Percentiles rank a stretch among this genome's conserved stretches.
These are phyloP conservation scores for Colletotrichum sp. DNA, from an alignment of 2,329 filamentous ascomycete species.

Conservation along the genomic window DNA sequence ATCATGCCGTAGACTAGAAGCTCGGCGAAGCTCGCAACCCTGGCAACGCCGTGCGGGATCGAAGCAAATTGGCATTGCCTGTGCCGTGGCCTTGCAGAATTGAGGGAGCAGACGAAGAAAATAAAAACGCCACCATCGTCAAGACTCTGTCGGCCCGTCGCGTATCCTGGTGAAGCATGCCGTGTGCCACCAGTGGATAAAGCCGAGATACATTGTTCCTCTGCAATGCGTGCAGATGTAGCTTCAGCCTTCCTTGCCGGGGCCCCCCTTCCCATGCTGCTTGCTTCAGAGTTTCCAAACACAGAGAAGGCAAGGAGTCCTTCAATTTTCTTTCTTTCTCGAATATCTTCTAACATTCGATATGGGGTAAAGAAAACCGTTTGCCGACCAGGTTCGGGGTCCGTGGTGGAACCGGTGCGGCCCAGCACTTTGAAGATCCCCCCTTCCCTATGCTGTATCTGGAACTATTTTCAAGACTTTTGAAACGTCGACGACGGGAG, in stretches of 20 bases:
- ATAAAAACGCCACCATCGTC: neutral
- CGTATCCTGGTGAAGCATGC: neutral
- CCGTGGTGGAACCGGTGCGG: neutral
- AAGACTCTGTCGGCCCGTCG: neutral
- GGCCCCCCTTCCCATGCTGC: neutral
- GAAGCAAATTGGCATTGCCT: neutral
- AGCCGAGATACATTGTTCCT: neutral
- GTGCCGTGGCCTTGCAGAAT: neutral
- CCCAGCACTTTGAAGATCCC: neutral
- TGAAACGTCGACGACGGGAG: constrained; percentile 4
- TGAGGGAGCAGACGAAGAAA: neutral
- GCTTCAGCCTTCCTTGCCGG: neutral
- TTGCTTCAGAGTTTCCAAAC: neutral
- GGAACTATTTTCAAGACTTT: constrained; percentile 1
- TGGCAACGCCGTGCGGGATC: neutral
- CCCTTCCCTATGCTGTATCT: neutral
- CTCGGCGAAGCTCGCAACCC: neutral
- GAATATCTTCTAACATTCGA: neutral
- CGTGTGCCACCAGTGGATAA: constrained; percentile 4
- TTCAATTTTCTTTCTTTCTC: neutral
- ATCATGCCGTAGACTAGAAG: neutral
- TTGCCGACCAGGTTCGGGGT: neutral
- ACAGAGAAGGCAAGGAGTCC: neutral
- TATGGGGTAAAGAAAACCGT: neutral
- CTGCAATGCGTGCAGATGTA: neutral